Base-by-base conservation (phyloP, 768 basidiomycete species). In the Tylopilus sp. region DNA sequence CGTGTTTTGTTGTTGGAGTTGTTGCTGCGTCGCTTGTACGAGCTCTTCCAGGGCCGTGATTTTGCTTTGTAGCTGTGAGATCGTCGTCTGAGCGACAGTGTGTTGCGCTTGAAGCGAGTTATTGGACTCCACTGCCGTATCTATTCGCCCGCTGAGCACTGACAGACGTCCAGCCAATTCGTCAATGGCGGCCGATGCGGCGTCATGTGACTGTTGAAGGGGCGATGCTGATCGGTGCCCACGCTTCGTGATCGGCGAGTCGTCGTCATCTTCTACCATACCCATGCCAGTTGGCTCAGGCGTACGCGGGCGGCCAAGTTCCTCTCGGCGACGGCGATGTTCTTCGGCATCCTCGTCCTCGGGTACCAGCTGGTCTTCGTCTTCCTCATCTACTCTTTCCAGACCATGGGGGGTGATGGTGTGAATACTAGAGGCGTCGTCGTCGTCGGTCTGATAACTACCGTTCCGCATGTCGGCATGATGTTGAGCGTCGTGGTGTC, bases 21-120 rank as follows among this genome's bases (percentile, higher is more conserved):
- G 75, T 12, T 60, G 55, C 42, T 75, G 74, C 2, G 72, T 76
- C 20, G 69, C 68, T 33, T 85, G 76, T 0, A 90, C 79, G n/a
- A 83, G 68, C 17, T 73, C 77, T 68, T 93, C 91, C n/a, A 94
- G 69, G 1, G 75, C 62, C 7, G 65, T 68, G 4, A 94, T 86
- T 58, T 91, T 91, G 17, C 73, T 70, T 63, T 92, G 86, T 21
- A 92, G 69, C 1, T 72, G 71, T 15, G 73, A 73, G 55, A 93
- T 92, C 4, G 85, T 88, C n/a, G 69, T 71, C 63, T 91, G 88
- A 2, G 93, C 90, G 4, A 79, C 78, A 2, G 78, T 65, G 56
- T 97, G 93, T 64, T 95, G 90, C 0, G 76, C 77, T 62, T 92
- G 89, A 9, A 97, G 74, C 0, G 79, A 75, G 5, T 78, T 75